Evolutionary conservation across 2,329 filamentous ascomycete genomes (phyloP), one percentile per base, ranked within the genome.

Genomic region (Bipolaris zeicola): DNA sequence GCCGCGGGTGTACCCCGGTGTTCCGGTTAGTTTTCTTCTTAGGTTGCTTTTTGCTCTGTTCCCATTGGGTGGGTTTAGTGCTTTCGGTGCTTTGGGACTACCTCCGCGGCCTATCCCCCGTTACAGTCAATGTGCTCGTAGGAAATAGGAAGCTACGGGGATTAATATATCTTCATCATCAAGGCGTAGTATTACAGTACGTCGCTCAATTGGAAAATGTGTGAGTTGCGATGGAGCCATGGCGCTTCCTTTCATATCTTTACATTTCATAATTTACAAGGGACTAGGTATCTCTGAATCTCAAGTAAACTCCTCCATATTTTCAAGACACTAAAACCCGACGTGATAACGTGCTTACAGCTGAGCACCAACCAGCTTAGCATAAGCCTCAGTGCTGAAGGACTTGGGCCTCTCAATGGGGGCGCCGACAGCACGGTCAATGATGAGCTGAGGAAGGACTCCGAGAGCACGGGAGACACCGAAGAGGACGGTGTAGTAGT

Each of bases 401-500:
- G 89, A 94, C 90, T 99, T 99, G 81, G 95, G 95, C 78, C 95
- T 87, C 89, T 99, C 95, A 75, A 99, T 99, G 70, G 95, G 95
- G 70, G 92, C 91, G 78, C 95, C 95, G 68, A 97, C 86, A 70
- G 94, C 95, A 78, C 95, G 94, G 87, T 99, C 95, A 76, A 99
- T 97, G 86, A 99, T 99, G 79, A 99, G 87, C 87, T 99, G 95
- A 73, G 95, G 95, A 75, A 99, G 90, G 69, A 99, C 95, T 88
- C 95, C 95, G 73, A 99, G 91, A 70, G 95, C 95, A 78, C 95
- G 91, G 70, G 93, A 96, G 42, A 99, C 95, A 87, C 95, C 95
- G 81, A 99, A 99, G 77, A 99, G 90, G 63, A 99, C 95, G 63
- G 95, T 99, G 91, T 99, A 99, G 89, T 96, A 99, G 89, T 89